phyloP scores from a whole-genome alignment of 2,329 filamentous ascomycete species.

The Gaeumannomyces tritici region DNA sequence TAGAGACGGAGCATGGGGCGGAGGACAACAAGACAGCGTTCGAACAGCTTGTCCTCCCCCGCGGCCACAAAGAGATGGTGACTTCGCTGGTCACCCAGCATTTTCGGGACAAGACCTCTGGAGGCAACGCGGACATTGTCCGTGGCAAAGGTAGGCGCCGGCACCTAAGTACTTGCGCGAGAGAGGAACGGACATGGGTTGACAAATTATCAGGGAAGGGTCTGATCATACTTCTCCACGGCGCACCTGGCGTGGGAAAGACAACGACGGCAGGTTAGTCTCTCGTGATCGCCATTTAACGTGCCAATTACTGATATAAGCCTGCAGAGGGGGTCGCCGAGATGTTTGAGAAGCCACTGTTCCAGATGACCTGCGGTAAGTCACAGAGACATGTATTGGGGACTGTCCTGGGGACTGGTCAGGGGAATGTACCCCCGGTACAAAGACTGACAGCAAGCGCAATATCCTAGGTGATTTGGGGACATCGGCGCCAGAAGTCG shows the following conservation, averaged over 20 bases:
- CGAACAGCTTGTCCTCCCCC: conserved; percentile 15
- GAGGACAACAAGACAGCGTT: conserved; percentile 10
- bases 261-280: conserved; percentile 19
- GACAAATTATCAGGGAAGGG: conserved; percentile 10
- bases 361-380: conserved; percentile 6
- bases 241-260: conserved; percentile 22
- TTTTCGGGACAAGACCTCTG: conserved; percentile 15
- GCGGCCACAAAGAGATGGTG: conserved; percentile 18
- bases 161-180: no score
- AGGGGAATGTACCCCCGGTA: no score
- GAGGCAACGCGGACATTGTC: conserved; percentile 18
- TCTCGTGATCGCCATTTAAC: neutral
- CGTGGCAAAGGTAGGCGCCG: conserved; percentile 13
- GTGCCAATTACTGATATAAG: neutral
- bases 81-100: conserved; percentile 20
- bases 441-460: neutral
- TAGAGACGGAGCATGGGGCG: no score
- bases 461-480: conserved; percentile 17
- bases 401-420: no score
- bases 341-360: conserved; percentile 9
- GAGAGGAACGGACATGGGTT: no score
- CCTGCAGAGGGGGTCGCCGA: conserved; percentile 13
- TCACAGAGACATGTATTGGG: no score
- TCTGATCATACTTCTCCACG: conserved; percentile 21
- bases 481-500: conserved; percentile 19